Base-by-base conservation (phyloP, 2,329 filamentous ascomycete species). In the Fragosphaeria purpurea region DNA sequence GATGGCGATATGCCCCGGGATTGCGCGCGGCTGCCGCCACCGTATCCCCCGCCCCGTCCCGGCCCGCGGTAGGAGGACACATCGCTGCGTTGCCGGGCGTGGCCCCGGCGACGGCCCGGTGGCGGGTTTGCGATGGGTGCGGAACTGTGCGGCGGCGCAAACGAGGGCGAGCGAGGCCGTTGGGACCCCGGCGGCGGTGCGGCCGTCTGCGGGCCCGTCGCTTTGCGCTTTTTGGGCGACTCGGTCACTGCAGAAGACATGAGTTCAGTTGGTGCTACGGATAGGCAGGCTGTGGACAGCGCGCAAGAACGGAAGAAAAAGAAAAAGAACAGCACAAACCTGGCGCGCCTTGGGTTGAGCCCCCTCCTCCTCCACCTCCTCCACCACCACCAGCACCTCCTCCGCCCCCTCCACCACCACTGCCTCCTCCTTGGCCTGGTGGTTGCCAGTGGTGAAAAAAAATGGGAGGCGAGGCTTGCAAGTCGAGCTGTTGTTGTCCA, bases 401-500 rank as follows among this genome's bases (percentile, higher is more conserved):
- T 22, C 22, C 22, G 22, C 22, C 22, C 22, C 22, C 80, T 77
- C 77, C 75, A 56, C 74, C 72, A 66, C 48, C 41, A 10, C 47
- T 33, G 22, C 41, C 31, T 4, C 13, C 38, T 43, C 41, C 41
- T 30, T 43, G 41, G 34, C 44, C 38, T 30, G 89, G 89, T 44
- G 89, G 89, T 53, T 91, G 86, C 88, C 89, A 95, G 63, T 95
- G 88, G 62, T 95, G 88, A 64, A 95, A 95, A 66, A 88, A 93
- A 45, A 95, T 86, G 30, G 83, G 85, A 0, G 85, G 82, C 41
- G 85, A 87, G 13, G 80, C 76, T 56, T 83, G 73, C 43, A 79
- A 68, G 44, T 82, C 79, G 5, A 47, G 46, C 57, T 85, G 77
- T 59, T 82, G 79, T 53, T 77, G 75, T 44, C 68, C 63, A 40